Evolutionary conservation across 768 basidiomycete species (phyloP), one percentile per base, ranked within the genome.

Genomic region (Xanthoconium purpureum): DNA sequence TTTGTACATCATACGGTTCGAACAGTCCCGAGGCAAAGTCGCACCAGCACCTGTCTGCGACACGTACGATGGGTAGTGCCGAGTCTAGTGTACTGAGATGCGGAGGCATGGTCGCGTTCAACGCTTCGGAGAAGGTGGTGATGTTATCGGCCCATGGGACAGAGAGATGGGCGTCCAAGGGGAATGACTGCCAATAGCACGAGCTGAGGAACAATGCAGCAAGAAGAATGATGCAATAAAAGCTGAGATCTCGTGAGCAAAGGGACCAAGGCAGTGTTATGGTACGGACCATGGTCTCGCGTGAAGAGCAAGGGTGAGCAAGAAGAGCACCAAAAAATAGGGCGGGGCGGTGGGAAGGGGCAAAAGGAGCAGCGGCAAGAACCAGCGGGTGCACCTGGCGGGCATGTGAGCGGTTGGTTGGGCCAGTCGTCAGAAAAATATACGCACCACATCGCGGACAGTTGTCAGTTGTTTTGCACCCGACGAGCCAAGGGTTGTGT

Each of bases 171-270:
- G 80, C 83, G 57, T 85, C 80, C 46, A 84, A 70, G 24, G 86
- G 81, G 54, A 91, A 83, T 32, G 92, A 89, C 59, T 89, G 88
- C 91, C 91, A 93, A 72, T 92, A 92, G 69, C 91, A 94, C 17
- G 91, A 89, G 15, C 91, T 89, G 57, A 91, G 77, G 69, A 91
- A 93, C 47, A 93, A 79, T n/a, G 91, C 88, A 0, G 84, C 79
- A 14, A 94, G 82, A 20, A 94, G 79, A 24, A 91, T 78, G 52
- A 94, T 87, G 77, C 91, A 94, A 69, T 94, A 94, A 69, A 92
- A 91, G 65, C 91, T 94, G 56, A 2, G 45, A 7, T 54, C 8
- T 28, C 17, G 55, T 70, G 44, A 61, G 56, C n/a, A 35, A 18
- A 38, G 39, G 7, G 39, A n/a, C 8, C 40, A 10, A 37, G 20